Base-by-base conservation (phyloP, 768 basidiomycete genomes). In the Mycena vulgaris region DNA sequence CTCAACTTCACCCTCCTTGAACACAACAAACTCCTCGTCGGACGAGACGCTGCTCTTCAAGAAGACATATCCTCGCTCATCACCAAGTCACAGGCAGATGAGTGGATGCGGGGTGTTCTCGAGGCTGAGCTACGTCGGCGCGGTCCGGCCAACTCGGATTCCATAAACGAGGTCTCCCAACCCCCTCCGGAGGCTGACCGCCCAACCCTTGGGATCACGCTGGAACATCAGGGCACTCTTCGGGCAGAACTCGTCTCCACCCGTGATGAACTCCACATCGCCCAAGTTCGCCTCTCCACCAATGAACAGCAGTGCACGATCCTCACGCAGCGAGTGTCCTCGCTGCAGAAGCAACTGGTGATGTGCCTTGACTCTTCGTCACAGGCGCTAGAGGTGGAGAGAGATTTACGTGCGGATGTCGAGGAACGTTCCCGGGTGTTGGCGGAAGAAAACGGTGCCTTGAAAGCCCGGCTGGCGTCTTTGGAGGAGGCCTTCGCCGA, bases 1-100 rank as follows among this genome's bases (percentile, higher is more conserved):
- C 52, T 48, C 39, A 78, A 78, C 48, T 74, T 74, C 65, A 78
- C 72, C 23, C 63, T 78, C 31, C 71, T 74, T 55, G 76, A 78
- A 60, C 77, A 78, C 60, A 78, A 78, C 70, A 76, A 76, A 48
- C 68, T 78, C 17, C 73, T 78, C 16, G 76, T 71, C 27, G 69
- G 73, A 40, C 73, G 77, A 21, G 77, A 78, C 45, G 51, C 73
- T 11, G 70, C 68, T 58, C 69, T 78, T 16, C 77, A 76, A 63
- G 70, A 75, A 40, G 75, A 76, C 48, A 73, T 75, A 3, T 66
- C 74, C 28, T 59, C 70, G 27, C 76, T 77, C 48, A 63, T 75
- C 33, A 77, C 70, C 47, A 77, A 75, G 66, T 74, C 72, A 48
- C 65, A 74, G 51, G 76, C 72, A 11, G 76, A 77, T 30, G 74